phyloP scores from a whole-genome alignment of 1,284 basidiomycete species.

The Sanghuangporus sanghuang region DNA sequence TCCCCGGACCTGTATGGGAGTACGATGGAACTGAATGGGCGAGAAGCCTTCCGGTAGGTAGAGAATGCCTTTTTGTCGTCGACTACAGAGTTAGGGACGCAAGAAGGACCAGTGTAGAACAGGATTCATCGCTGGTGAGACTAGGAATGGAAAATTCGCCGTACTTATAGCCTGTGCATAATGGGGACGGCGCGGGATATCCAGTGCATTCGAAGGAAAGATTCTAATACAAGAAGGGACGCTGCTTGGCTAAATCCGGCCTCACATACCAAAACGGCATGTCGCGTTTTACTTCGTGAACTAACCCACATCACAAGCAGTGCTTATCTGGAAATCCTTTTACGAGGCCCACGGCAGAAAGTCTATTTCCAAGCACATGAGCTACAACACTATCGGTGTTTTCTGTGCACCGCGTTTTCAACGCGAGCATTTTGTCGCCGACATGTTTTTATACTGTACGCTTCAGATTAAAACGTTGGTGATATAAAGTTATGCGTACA shows the following conservation, averaged over 20 bases:
- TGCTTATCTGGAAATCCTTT: slow-evolving; percentile 10
- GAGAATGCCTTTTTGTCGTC: neutral
- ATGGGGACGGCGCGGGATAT: neutral
- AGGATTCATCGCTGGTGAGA: neutral
- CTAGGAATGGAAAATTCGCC: neutral
- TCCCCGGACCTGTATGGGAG: neutral
- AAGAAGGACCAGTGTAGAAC: neutral
- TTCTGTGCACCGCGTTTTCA: neutral
- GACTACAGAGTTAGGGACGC: neutral
- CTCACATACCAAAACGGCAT: neutral
- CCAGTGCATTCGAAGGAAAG: neutral
- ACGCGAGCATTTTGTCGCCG: neutral
- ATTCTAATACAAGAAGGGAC: neutral
- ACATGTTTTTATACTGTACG: neutral
- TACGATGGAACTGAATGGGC: neutral
- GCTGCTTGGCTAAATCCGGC: slow-evolving; percentile 3
- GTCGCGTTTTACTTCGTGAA: neutral
- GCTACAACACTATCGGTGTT: neutral
- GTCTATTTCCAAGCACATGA: neutral
- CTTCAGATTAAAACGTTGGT: neutral
- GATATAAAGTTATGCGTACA: neutral
- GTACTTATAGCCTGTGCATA: slow-evolving; percentile 5
- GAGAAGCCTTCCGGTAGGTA: neutral
- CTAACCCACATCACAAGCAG: slow-evolving; percentile 1
- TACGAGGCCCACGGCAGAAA: neutral